These are phyloP conservation scores for Fusarium irregulare DNA, from an alignment of 2,329 filamentous ascomycete genomes.

Conservation along the genomic window DNA sequence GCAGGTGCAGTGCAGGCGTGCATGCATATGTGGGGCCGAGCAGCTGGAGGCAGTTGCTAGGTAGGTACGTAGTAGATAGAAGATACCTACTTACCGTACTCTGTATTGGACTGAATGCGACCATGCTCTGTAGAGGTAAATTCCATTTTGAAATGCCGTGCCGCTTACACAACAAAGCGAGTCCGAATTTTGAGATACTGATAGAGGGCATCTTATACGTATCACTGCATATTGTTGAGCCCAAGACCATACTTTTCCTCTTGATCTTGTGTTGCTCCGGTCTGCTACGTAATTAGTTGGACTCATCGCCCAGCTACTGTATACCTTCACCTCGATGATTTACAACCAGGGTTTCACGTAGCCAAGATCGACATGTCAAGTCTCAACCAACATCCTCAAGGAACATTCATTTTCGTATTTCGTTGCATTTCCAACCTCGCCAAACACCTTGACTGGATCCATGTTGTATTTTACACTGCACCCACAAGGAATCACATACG, in stretches of 20 bases:
- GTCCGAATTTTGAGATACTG: not conserved
- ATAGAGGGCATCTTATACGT: not conserved
- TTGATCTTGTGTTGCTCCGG: not conserved
- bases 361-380: conserved; percentile 16
- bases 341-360: conserved; percentile 20
- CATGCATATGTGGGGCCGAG: conserved; percentile 35
- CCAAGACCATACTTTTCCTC: not conserved
- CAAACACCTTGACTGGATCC: not conserved
- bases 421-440: not conserved
- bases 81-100: not conserved
- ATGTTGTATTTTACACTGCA: conserved; percentile 3
- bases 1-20: conserved; percentile 3
- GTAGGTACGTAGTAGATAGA: not conserved
- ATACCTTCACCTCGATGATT: conserved; percentile 13
- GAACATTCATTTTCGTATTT: conserved; percentile 27
- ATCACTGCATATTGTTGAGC: not conserved
- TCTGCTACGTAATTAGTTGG: not conserved
- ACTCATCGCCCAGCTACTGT: not conserved
- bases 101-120: not conserved
- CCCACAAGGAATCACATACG: not conserved
- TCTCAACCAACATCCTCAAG: conserved; percentile 8
- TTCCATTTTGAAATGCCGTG: conserved; percentile 24
- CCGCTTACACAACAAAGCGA: not conserved
- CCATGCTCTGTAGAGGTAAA: not conserved
- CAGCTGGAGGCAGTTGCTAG: conserved; percentile 15